Evolutionary conservation across 345 rosid genomes (phyloP).

Genomic region (Eutrema heterophyllum): DNA sequence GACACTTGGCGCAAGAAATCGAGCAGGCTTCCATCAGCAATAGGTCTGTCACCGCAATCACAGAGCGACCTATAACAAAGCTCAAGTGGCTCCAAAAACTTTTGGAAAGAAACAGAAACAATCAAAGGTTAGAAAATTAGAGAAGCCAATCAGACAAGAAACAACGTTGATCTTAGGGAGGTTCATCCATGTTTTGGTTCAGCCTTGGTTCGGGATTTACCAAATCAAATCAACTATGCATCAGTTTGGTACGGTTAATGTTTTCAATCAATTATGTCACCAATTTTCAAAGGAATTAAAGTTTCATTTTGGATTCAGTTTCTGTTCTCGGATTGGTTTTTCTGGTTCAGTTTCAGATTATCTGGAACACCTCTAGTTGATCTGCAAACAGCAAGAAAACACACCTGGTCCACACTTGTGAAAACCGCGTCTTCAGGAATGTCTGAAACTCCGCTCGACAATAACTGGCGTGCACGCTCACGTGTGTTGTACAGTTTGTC

Average conservation of each 20-base stretch:
- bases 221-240: background rate
- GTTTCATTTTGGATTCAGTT: background rate
- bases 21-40: conserved; percentile 96
- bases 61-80: conserved; percentile 92
- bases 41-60: conserved; percentile 75
- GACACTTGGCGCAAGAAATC: conserved; percentile 97
- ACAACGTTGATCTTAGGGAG: background rate
- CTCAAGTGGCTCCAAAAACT: conserved; percentile 98
- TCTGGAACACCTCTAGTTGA: background rate
- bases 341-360: background rate
- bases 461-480: conserved; percentile 82
- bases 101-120: conserved; percentile 23
- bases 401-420: conserved; percentile 77
- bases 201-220: background rate
- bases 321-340: background rate
- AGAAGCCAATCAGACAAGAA: background rate
- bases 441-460: conserved; percentile 75
- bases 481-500: conserved; percentile 90
- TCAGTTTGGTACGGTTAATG: background rate
- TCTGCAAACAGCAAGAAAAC: background rate
- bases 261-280: background rate
- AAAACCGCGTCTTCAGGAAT: conserved; percentile 71
- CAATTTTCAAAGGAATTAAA: background rate
- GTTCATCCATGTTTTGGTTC: background rate
- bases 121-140: background rate